A percentile compares a stretch with the other conserved stretches of the same genome.
phyloP scores from a whole-genome alignment of 2,329 filamentous ascomycete species.

The Stemphylium beticola region DNA sequence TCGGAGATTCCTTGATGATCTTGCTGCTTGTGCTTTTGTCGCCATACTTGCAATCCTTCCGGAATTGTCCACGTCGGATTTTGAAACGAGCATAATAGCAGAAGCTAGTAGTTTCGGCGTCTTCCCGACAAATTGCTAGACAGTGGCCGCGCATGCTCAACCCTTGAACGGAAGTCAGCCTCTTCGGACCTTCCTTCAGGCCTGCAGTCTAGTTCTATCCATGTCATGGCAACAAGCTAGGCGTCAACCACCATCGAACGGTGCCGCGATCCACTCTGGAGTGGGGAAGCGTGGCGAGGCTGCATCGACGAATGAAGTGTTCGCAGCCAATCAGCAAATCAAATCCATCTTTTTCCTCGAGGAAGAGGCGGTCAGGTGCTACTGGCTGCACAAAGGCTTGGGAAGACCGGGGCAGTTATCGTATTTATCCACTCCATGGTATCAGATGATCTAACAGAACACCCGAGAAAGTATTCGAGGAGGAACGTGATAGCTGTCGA shows the following conservation, averaged over 20 bases:
- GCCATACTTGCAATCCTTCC: slow-evolving; percentile 4
- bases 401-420: slow-evolving; percentile 27
- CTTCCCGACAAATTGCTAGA: slow-evolving; percentile 1
- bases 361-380: slow-evolving; percentile 35
- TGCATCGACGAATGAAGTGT: slow-evolving; percentile 26
- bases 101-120: slow-evolving; percentile 8
- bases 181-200: slow-evolving; percentile 1
- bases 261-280: slow-evolving; percentile 14
- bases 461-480: slow-evolving; percentile 19
- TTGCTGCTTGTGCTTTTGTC: slow-evolving; percentile 4
- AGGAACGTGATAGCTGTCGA: slow-evolving; percentile 9
- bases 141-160: slow-evolving; percentile 2
- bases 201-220: slow-evolving; percentile 4
- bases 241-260: slow-evolving; percentile 5
- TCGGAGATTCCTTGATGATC: not conserved
- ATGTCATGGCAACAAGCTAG: slow-evolving; percentile 7
- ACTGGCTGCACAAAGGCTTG: slow-evolving; percentile 22
- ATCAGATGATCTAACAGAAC: slow-evolving; percentile 39
- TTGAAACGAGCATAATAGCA: slow-evolving; percentile 6
- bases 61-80: not conserved
- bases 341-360: slow-evolving; percentile 9
- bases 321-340: slow-evolving; percentile 33
- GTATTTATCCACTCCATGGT: slow-evolving; percentile 23
- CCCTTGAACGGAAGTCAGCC: slow-evolving; percentile 1
- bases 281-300: slow-evolving; percentile 31